Conservation (phyloP, 441 rosid species). For the Gossypium davidsonii region DNA sequence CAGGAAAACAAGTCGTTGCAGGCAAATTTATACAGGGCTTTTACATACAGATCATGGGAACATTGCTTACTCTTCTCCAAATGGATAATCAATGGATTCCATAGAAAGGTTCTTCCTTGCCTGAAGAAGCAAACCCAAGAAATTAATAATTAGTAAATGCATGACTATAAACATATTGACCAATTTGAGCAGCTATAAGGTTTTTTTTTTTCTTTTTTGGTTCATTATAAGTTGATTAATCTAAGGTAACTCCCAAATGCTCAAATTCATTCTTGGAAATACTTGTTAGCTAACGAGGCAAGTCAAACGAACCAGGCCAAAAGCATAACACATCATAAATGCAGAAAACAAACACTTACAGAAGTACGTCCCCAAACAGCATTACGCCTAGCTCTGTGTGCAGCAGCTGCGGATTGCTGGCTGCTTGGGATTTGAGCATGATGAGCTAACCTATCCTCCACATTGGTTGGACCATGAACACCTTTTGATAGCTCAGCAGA, state of each 20-base stretch:
- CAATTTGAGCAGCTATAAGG: neutral
- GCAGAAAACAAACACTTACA: slow-evolving; percentile 45
- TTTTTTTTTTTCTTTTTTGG: neutral
- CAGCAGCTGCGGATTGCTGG: slow-evolving; percentile 33
- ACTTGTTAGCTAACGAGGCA: neutral
- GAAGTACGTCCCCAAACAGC: slow-evolving; percentile 58
- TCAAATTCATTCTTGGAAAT: neutral
- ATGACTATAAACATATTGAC: neutral
- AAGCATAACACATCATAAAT: slow-evolving; percentile 9
- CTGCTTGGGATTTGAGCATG: slow-evolving; percentile 24
- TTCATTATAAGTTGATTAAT: neutral
- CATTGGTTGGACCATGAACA: slow-evolving; percentile 22
- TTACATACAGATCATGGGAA: slow-evolving; percentile 16
- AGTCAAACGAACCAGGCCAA: slow-evolving; percentile 14
- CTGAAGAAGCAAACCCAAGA: slow-evolving; percentile 34
- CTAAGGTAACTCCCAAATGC: slow-evolving; percentile 6
- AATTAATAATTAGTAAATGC: neutral
- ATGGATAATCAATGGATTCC: slow-evolving; percentile 65
- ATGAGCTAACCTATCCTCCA: slow-evolving; percentile 20
- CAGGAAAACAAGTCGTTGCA: slow-evolving; percentile 12
- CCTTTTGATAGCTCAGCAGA: slow-evolving; percentile 24
- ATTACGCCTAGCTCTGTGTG: slow-evolving; percentile 22
- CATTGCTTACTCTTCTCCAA: slow-evolving; percentile 76
- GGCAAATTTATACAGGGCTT: slow-evolving; percentile 7
- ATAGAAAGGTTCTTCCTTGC: slow-evolving; percentile 76